These are phyloP conservation scores for Saturnispora quitensis DNA, from an alignment of 805 yeast species.

Conservation along the genomic window DNA sequence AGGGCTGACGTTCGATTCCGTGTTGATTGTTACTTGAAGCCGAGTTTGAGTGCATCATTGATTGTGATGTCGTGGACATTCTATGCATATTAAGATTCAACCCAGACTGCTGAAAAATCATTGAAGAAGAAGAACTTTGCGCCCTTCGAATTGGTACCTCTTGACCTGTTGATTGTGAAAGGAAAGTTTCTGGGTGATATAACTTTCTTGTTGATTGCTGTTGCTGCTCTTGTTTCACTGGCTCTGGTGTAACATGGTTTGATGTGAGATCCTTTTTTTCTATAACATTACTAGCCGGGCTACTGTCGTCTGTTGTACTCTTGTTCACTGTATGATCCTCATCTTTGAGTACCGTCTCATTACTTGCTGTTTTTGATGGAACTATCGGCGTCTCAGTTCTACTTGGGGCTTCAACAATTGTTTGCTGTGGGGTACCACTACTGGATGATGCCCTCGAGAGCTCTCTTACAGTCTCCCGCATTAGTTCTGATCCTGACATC, in stretches of 20 bases:
- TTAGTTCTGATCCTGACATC: neutral
- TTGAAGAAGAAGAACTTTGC: constrained; percentile 9
- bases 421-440: neutral
- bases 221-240: neutral
- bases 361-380: neutral
- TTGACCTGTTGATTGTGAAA: constrained; percentile 47
- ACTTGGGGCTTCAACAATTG: neutral
- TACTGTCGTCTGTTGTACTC: neutral
- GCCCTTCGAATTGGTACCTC: constrained; percentile 20
- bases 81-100: constrained; percentile 9
- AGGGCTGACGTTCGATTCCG: constrained; percentile 15
- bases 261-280: neutral
- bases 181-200: constrained; percentile 14
- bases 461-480: neutral
- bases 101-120: constrained; percentile 22
- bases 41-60: constrained; percentile 2
- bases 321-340: neutral
- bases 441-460: neutral
- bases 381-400: neutral
- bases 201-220: constrained; percentile 2
- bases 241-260: neutral
- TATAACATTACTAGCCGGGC: neutral
- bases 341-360: neutral
- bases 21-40: constrained; percentile 8
- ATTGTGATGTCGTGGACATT: neutral